Evolutionary conservation across 805 yeast genomes (phyloP), one percentile per base, ranked within the genome.

Genomic region (Metschnikowia dekortorum): DNA sequence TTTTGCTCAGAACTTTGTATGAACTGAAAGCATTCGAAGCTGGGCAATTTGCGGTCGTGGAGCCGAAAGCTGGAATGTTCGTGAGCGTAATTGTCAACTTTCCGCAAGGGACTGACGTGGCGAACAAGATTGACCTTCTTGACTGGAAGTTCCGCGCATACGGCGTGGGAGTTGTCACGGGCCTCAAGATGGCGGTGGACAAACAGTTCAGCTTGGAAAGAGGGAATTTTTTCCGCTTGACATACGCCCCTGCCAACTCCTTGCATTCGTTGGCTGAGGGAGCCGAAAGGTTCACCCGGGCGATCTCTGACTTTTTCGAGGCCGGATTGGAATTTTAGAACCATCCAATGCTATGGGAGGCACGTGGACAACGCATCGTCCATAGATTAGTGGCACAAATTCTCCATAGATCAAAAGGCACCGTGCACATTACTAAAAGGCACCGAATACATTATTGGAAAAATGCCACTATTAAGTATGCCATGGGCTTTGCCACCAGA

Each of bases 221-320:
- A 22, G 50, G 57, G 13, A 52, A 52, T 18, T 54, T 56, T 26
- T 47, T 44, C 44, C 38, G 56, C 37, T 65, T 32, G 64, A 59
- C 50, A 48, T 71, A 35, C 58, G 70, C 49, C 49, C 68, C 41
- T 41, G 68, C 40, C 66, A 72, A 4, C 65, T 63, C 48, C 37
- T 51, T n/a, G 59, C 61, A 9, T 54, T 47, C 47, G 30, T 47
- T 50, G 38, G 47, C 47, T 10, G 58, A 54, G 28, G 58, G 50
- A 4, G 53, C 51, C 7, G 14, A 32, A 16, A 38, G 59, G 29
- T 54, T 56, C 18, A 26, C 52, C 6, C n/a, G 45, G 10, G 58
- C 59, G 3, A 51, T 56, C 16, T 30, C 39, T 34, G 58, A 50
- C 13, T 56, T 56, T 30, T 54, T 56, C 33, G 34, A 52, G n/a